Percentiles rank a stretch among this genome's conserved stretches.
These are phyloP conservation scores for Pseudogymnoascus sp. DNA, from an alignment of 2,329 filamentous ascomycete species.

Conservation along the genomic window DNA sequence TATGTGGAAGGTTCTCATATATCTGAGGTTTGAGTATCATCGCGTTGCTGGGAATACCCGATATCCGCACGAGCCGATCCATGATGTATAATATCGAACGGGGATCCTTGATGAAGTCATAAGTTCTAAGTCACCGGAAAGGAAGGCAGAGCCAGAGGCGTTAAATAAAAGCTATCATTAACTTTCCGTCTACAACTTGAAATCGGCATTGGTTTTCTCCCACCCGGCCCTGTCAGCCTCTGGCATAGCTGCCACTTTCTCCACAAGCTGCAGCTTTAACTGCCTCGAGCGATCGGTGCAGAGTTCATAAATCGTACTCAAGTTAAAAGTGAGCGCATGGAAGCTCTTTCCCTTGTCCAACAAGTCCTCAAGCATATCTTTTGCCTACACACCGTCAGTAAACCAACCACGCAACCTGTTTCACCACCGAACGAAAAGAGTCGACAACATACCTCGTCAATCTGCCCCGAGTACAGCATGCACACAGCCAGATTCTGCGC, in stretches of 20 bases:
- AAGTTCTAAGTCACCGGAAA: not conserved
- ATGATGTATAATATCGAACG: not conserved
- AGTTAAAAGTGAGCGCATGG: conserved; percentile 77
- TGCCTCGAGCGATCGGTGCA: conserved; percentile 69
- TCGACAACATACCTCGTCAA: conserved; percentile 53
- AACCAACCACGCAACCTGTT: not conserved
- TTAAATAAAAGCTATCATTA: not conserved
- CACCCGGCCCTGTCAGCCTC: conserved; percentile 50
- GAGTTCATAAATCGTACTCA: conserved; percentile 86
- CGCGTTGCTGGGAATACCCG: too few relatives aligned
- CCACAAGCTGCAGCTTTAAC: conserved; percentile 64
- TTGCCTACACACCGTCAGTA: conserved; percentile 46
- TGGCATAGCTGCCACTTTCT: conserved; percentile 56
- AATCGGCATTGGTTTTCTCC: conserved; percentile 66
- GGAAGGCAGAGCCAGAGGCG: not conserved
- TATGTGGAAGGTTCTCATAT: too few relatives aligned
- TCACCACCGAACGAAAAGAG: not conserved
- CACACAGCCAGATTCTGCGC: conserved; percentile 79
- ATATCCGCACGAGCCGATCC: too few relatives aligned
- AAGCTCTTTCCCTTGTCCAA: conserved; percentile 59
- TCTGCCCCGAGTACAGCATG: conserved; percentile 70
- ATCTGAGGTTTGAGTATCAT: too few relatives aligned
- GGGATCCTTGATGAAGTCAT: not conserved
- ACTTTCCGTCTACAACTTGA: conserved; percentile 53
- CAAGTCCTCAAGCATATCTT: conserved; percentile 57